Percentiles rank a stretch among this genome's conserved stretches.
Conservation (phyloP, 2,329 filamentous ascomycete species). For the Alternaria brassicae region DNA sequence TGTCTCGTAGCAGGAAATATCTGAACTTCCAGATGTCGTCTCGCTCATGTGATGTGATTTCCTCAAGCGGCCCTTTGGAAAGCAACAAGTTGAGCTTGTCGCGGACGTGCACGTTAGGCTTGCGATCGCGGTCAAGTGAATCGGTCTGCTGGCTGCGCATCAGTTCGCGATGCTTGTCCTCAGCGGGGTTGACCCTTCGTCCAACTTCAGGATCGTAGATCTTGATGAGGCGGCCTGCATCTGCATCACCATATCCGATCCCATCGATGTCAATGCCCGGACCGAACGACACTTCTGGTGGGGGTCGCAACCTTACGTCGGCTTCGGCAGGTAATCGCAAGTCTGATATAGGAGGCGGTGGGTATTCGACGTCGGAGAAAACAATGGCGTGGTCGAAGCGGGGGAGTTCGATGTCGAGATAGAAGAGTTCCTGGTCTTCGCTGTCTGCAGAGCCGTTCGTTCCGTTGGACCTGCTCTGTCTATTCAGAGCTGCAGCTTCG, state of each 20-base stretch:
- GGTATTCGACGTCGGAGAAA: constrained; percentile 93
- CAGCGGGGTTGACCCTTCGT: constrained; percentile 87
- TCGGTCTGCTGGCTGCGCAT: constrained; percentile 92
- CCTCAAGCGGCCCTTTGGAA: constrained; percentile 89
- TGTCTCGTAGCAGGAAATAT: constrained; percentile 91
- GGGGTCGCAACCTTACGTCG: constrained; percentile 76
- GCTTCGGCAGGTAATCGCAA: constrained; percentile 68
- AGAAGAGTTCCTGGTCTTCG: constrained; percentile 70
- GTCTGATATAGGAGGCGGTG: constrained; percentile 80
- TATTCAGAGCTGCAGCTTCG: constrained; percentile 49
- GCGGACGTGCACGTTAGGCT: constrained; percentile 93
- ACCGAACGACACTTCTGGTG: constrained; percentile 87
- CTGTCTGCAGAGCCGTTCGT: constrained; percentile 35
- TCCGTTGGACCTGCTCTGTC: constrained; percentile 27
- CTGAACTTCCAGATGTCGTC: constrained; percentile 98
- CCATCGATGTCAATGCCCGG: constrained; percentile 81
- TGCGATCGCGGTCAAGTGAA: constrained; percentile 92
- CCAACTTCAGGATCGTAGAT: constrained; percentile 96
- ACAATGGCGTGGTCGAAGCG: constrained; percentile 96
- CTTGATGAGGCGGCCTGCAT: constrained; percentile 71
- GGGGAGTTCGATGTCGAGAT: constrained; percentile 88
- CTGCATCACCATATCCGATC: constrained; percentile 59
- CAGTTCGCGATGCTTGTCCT: constrained; percentile 90
- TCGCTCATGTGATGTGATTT: constrained; percentile 87
- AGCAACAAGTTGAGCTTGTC: constrained; percentile 93